Evolutionary conservation across 768 basidiomycete species (phyloP), one percentile per base, ranked within the genome.

Genomic region (Sarcodon sp.): DNA sequence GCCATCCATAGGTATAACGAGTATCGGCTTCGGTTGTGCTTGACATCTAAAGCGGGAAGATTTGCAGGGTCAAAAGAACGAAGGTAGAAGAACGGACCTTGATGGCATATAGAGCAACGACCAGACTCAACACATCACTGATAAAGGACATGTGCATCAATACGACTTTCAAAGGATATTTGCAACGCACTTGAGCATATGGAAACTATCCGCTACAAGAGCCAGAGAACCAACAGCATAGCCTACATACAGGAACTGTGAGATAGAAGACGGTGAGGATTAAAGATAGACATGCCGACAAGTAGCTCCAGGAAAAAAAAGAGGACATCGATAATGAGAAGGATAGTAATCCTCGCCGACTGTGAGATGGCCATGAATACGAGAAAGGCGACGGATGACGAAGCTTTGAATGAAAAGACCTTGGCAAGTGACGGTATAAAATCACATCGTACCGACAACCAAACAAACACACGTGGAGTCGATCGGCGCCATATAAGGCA

Each of bases 1-100:
- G 93, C 94, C 93, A 98, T n/a, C 93, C 94, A 61, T 98, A 98
- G 4, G 94, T 91, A 64, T 96, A 96, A 45, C 80, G 76, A 31
- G 84, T 75, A 64, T 84, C 77, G 33, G 66, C 67, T 31, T 76
- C 66, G 32, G 68, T 74, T 48, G 71, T 70, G 34, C 71, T 70
- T 34, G 85, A 79, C 48, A 91, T 72, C 86, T 92, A 55, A 18
- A 39, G 49, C 27, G 18, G 44, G 36, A 54, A 51, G 2, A 7
- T 34, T 27, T 8, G 36, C 34, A 11, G 12, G 34, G 18, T 35
- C 32, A 43, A 21, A 33, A 43, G 50, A 46, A 38, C 27, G 50
- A 21, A 54, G 8, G 48, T 32, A 34, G 51, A 39, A 15, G 27
- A 44, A 37, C 7, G 49, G 55, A 80, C 83, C 69, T 83, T 87